Evolutionary conservation across 2,329 filamentous ascomycete species (phyloP).

Genomic region (Canariomyces notabilis): DNA sequence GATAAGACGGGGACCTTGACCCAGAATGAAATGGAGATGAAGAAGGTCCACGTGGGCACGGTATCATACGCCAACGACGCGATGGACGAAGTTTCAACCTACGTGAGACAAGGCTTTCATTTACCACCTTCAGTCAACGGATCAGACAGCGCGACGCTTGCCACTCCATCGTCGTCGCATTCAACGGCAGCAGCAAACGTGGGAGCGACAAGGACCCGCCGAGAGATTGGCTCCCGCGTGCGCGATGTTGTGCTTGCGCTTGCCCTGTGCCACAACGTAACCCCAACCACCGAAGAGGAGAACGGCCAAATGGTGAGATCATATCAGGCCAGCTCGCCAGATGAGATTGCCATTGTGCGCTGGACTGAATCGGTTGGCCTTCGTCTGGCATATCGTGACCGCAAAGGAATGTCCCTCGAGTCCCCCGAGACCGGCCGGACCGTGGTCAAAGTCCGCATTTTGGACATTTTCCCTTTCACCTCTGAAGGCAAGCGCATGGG

Average conservation of each 20-base stretch:
- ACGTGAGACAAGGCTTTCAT: slow-evolving; percentile 79
- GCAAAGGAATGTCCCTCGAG: slow-evolving; percentile 77
- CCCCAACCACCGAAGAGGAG: slow-evolving; percentile 80
- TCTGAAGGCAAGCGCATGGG: slow-evolving; percentile 98
- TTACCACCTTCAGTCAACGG: slow-evolving; percentile 42
- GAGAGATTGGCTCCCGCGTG: slow-evolving; percentile 90
- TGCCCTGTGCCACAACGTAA: slow-evolving; percentile 95
- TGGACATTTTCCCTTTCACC: slow-evolving; percentile 96
- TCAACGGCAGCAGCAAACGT: slow-evolving; percentile 54
- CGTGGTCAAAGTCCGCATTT: slow-evolving; percentile 79
- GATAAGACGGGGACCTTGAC: slow-evolving; percentile 98
- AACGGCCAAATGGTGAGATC: slow-evolving; percentile 71
- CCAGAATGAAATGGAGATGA: slow-evolving; percentile 98
- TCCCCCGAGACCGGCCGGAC: slow-evolving; percentile 67
- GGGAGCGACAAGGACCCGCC: slow-evolving; percentile 72
- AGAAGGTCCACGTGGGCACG: slow-evolving; percentile 96
- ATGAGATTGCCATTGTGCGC: slow-evolving; percentile 94
- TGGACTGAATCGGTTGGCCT: slow-evolving; percentile 94
- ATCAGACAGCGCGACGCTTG: slow-evolving; percentile 47
- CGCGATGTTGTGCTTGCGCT: slow-evolving; percentile 89
- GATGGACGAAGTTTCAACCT: slow-evolving; percentile 92
- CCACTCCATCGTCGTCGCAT: slow-evolving; percentile 71
- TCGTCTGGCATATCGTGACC: slow-evolving; percentile 76
- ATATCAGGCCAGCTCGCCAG: slow-evolving; percentile 94
- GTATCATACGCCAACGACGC: slow-evolving; percentile 98